These are phyloP conservation scores for Millerozyma acaciae DNA, from an alignment of 805 yeast species.

Conservation along the genomic window DNA sequence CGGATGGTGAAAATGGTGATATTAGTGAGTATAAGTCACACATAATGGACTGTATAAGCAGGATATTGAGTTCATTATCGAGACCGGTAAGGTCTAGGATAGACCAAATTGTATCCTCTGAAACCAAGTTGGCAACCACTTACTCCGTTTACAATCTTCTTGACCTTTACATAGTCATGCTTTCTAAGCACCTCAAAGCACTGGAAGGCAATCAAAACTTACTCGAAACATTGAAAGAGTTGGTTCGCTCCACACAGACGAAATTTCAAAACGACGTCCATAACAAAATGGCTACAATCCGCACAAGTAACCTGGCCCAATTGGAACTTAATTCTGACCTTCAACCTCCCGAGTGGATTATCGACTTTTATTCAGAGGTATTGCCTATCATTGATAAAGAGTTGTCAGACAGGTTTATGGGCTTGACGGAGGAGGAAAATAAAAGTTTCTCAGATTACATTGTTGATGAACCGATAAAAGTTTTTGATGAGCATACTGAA, in stretches of 20 bases:
- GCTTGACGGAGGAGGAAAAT: slow-evolving; percentile 32
- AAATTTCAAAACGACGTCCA: slow-evolving; percentile 22
- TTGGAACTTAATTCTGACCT: slow-evolving; percentile 49
- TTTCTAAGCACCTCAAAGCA: slow-evolving; percentile 38
- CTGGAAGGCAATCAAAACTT: slow-evolving; percentile 11
- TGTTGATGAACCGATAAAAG: slow-evolving; percentile 44
- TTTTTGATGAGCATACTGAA: slow-evolving; percentile 32
- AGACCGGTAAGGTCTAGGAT: slow-evolving; percentile 60
- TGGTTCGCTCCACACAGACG: slow-evolving; percentile 24
- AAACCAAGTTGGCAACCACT: slow-evolving; percentile 51
- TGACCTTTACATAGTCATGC: slow-evolving; percentile 69
- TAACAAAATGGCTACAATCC: slow-evolving; percentile 29
- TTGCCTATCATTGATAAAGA: slow-evolving; percentile 51
- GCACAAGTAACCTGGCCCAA: slow-evolving; percentile 35
- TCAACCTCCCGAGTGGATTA: slow-evolving; percentile 81
- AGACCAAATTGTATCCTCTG: slow-evolving; percentile 66
- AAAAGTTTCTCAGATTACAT: slow-evolving; percentile 36
- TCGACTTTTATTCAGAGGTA: slow-evolving; percentile 59
- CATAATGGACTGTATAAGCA: slow-evolving; percentile 39
- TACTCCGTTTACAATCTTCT: slow-evolving; percentile 60
- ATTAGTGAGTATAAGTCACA: slow-evolving; percentile 25
- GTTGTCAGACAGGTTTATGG: slow-evolving; percentile 37
- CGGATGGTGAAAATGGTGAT: slow-evolving; percentile 11
- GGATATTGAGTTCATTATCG: slow-evolving; percentile 50
- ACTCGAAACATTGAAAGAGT: slow-evolving; percentile 18